phyloP scores from a whole-genome alignment of 2,329 filamentous ascomycete genomes.

The Fusarium torulosum region DNA sequence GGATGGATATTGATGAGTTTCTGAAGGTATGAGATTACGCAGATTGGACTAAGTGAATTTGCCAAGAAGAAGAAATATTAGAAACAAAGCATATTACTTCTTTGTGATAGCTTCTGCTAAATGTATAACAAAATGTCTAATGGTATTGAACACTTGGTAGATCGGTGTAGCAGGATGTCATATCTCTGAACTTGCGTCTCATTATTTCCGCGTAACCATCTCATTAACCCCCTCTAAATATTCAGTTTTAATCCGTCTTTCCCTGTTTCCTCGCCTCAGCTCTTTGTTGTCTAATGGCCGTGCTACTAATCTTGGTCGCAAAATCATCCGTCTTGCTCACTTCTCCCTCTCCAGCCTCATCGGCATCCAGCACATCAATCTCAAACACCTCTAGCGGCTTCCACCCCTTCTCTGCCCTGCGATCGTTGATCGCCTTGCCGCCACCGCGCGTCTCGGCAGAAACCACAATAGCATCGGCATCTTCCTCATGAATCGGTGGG shows the following conservation, averaged over 20 bases:
- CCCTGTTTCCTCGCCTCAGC: conserved; percentile 50
- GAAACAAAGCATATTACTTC: not conserved
- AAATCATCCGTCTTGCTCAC: conserved; percentile 70
- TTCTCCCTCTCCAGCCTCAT: conserved; percentile 51
- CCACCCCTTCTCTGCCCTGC: conserved; percentile 82
- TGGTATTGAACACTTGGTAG: too few species aligned
- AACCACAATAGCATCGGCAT: conserved; percentile 84
- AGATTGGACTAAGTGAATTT: not conserved
- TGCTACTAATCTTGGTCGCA: conserved; percentile 72
- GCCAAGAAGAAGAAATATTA: accelerated
- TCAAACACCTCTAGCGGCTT: conserved; percentile 82
- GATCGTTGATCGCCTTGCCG: conserved; percentile 87
- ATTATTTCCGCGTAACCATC: not conserved
- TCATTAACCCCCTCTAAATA: not conserved
- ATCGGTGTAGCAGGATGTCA: not conserved
- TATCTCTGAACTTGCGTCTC: not conserved
- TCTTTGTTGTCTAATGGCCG: conserved; percentile 75
- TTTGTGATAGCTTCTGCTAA: not conserved
- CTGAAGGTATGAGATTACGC: conserved; percentile 40
- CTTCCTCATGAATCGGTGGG: conserved; percentile 85
- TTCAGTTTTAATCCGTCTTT: not conserved
- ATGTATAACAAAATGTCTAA: not conserved
- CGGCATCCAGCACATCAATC: conserved; percentile 85
- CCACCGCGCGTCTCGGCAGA: conserved; percentile 89
- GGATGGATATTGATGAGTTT: conserved; percentile 70